These are phyloP conservation scores for Lasiosphaeria hispida DNA, from an alignment of 495 filamentous ascomycete species.

Conservation along the genomic window DNA sequence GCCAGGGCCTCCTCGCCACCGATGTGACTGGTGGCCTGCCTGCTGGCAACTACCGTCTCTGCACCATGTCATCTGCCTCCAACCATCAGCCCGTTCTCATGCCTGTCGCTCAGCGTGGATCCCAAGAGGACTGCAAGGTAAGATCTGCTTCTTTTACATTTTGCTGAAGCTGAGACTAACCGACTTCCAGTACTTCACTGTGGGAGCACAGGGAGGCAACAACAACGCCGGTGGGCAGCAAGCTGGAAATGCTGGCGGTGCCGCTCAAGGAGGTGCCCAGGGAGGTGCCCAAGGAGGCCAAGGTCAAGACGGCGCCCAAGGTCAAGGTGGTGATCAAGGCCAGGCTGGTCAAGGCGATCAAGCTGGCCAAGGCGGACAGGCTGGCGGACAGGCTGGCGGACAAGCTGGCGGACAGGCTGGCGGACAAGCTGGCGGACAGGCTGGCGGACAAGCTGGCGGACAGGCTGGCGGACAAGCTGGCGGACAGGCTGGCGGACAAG, in stretches of 20 bases:
- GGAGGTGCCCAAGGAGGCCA: conserved; percentile 12
- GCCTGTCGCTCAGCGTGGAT: conserved; percentile 72
- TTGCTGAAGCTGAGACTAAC: too few relatives aligned
- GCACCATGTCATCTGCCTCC: conserved; percentile 64
- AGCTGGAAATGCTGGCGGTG: not conserved
- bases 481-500: too few relatives aligned
- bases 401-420: too few relatives aligned
- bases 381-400: too few relatives aligned
- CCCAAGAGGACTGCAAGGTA: conserved; percentile 65
- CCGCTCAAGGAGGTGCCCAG: conserved; percentile 2
- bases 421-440: too few relatives aligned
- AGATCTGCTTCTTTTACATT: too few relatives aligned
- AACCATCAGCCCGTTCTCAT: conserved; percentile 78
- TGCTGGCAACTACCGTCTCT: conserved; percentile 66
- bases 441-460: conserved; percentile 10
- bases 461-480: too few relatives aligned
- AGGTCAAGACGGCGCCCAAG: conserved; percentile 7
- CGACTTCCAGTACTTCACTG: conserved; percentile 49
- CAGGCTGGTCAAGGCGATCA: conserved; percentile 9
- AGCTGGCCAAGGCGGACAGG: too few relatives aligned
- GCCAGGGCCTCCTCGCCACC: conserved; percentile 55
- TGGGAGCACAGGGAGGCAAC: conserved; percentile 10
- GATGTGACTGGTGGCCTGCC: conserved; percentile 62
- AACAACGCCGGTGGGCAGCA: conserved; percentile 1
- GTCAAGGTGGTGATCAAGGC: not conserved